Evolutionary conservation across 371 early-diverging fungal species (phyloP), one percentile per base, ranked within the genome.

Genomic region (Lichtheimia ornata): DNA sequence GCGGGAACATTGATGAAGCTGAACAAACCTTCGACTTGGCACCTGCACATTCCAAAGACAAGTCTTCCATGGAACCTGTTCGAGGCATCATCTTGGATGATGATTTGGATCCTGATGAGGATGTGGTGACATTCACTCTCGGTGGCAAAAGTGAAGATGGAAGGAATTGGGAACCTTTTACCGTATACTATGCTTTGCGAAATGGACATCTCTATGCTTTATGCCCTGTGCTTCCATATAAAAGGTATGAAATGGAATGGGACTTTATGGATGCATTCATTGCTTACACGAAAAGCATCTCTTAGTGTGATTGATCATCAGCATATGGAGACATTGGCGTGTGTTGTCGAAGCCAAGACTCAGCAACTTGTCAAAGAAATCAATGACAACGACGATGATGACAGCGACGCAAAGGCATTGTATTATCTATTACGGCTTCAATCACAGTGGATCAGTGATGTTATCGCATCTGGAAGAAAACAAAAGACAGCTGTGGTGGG

Each of bases 11-110:
- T 9, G 72, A 73, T 7, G 61, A 67, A 42, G 70, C 77, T 15
- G 81, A 81, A 49, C 81, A 81, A 53, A 28, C 50, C 5, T 81
- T 77, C 57, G 81, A 81, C 66, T 50, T 81, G 27, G 67, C 76
- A 12, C 74, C 77, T 18, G 54, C 55, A 15, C 57, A 12, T 42
- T 17, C 28, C 22, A 42, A 25, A 4, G 22, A n/a, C 57, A 15
- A 55, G n/a, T 17, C 57, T 42, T 22, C 35, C 35, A 35, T 35
- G 35, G 35, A 28, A 12, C 53, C 42, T 12, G 43, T n/a, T 13
- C 24, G 24, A 13, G 72, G 73, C 3, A 69, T 72, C 52, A 42
- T 61, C 17, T 49, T 67, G 7, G 69, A 64, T 17, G 75, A 77
- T 44, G 69, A 63, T 22, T 49, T 67, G 9, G 74, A 71, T 12